Evolutionary conservation across 805 yeast genomes (phyloP).

Genomic region (Kodamaea kaohsiungensis): DNA sequence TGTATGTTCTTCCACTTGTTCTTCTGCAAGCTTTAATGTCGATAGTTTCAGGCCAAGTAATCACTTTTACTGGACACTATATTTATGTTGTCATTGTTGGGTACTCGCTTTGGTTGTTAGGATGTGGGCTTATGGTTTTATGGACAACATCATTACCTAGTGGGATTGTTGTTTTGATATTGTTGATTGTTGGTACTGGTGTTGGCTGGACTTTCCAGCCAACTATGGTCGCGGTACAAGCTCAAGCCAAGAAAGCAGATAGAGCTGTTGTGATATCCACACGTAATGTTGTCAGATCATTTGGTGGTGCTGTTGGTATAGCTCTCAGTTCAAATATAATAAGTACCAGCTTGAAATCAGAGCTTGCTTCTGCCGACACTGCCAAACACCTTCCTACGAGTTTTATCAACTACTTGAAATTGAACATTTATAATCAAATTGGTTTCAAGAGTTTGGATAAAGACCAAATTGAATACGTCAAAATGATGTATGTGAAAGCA

Average conservation of each 20-base stretch:
- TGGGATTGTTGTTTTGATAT: slow-evolving; percentile 33
- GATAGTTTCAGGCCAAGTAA: slow-evolving; percentile 45
- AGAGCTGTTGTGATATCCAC: slow-evolving; percentile 60
- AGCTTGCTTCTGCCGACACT: slow-evolving; percentile 15
- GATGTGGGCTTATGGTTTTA: slow-evolving; percentile 39
- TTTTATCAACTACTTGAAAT: slow-evolving; percentile 14
- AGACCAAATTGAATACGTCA: slow-evolving; percentile 17
- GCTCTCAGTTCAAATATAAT: slow-evolving; percentile 46
- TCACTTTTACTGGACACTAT: slow-evolving; percentile 45
- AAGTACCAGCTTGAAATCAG: slow-evolving; percentile 32
- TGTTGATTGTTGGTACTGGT: slow-evolving; percentile 36
- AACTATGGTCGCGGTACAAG: slow-evolving; percentile 55
- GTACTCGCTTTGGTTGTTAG: slow-evolving; percentile 41
- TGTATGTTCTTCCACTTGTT: slow-evolving; percentile 46
- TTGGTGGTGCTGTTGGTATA: slow-evolving; percentile 64
- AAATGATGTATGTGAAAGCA: slow-evolving; percentile 21
- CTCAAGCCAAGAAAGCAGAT: slow-evolving; percentile 51
- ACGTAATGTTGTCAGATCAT: slow-evolving; percentile 55
- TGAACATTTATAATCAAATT: slow-evolving; percentile 29
- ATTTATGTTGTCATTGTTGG: slow-evolving; percentile 44
- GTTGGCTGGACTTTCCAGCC: slow-evolving; percentile 57
- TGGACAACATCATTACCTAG: slow-evolving; percentile 30
- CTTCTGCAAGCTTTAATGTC: slow-evolving; percentile 44
- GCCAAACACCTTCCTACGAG: slow-evolving; percentile 13
- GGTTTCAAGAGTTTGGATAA: slow-evolving; percentile 22